Evolutionary conservation across 2,329 filamentous ascomycete genomes (phyloP), one percentile per base, ranked within the genome.

Genomic region (Calonectria fujianensis): DNA sequence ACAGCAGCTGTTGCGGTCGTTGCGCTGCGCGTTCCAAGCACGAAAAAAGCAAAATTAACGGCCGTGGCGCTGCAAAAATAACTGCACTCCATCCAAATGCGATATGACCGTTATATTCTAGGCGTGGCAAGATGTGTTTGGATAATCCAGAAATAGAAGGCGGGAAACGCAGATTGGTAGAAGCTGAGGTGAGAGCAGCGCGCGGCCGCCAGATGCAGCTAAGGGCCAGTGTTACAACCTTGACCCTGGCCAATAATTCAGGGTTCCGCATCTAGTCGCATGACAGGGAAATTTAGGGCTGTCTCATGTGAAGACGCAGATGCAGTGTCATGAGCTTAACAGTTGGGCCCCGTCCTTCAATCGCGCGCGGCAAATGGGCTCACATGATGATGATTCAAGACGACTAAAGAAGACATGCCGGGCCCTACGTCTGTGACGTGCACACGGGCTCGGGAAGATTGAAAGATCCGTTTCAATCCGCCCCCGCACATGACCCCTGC

Each of bases 401-500:
- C 18, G 7, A 10, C 9, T 45, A n/a, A 10, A 45, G 7, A 18
- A n/a, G 18, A 8, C 41, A 45, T 45, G 31, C 52, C 32, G 57
- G n/a, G 9, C 35, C 27, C n/a, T 24, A 24, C n/a, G 27, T 3
- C 4, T 7, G 14, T 29, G 32, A 35, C n/a, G 35, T 18, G 27
- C 35, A 39, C 35, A 27, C 57, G 57, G 57, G 11, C 57, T 39
- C 57, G 35, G 57, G 57, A 13, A 61, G 29, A 27, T 27, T 7
- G 35, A 27, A n/a, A 39, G 32, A 39, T 14, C 54, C 32, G 32
- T 18, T 37, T 37, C 31, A 35, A 61, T 24, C 20, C 14, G 35
- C 57, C 54, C 57, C 57, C 57, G 57, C 57, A 61, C 13, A 18
- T 18, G n/a, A n/a, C n/a, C 35, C 57, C 32, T 59, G 54, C 8